Evolutionary conservation across 495 filamentous ascomycete genomes (phyloP), one percentile per base, ranked within the genome.

Genomic region (Penicillium angulare): DNA sequence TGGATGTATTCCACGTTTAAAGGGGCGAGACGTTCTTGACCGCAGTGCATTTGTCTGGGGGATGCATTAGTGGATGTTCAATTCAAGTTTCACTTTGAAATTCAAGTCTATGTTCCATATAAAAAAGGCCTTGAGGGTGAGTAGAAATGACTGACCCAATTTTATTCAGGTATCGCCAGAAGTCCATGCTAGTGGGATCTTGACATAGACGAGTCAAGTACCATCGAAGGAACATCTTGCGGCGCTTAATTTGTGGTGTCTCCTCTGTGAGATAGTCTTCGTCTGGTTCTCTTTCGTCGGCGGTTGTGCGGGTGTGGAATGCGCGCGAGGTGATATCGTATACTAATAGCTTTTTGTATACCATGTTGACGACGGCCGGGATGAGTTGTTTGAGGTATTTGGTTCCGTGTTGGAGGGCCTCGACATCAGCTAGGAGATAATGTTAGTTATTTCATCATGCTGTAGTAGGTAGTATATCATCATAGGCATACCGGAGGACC

Each of bases 81-180:
- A n/a, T n/a, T n/a, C n/a, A n/a, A n/a, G n/a, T n/a, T n/a, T n/a
- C n/a, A n/a, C n/a, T n/a, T n/a, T n/a, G n/a, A n/a, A 12, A 29
- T 9, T 2, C 23, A 43, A 7, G 32, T 4, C 20, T 22, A 46
- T 38, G 34, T 38, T n/a, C 7, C 47, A 49, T 31, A 24, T 17
- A 22, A 2, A 29, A n/a, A n/a, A n/a, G n/a, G n/a, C n/a, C 0
- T 47, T 32, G 16, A 21, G 9, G 36, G 10, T 33, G n/a, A n/a
- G 10, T 32, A 42, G 8, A 39, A 13, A 32, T 18, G 23, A 48
- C 71, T 49, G 55, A 75, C 75, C 86, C 87, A 22, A 90, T 86
- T 68, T 89, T 90, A 65, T 89, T 82, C 29, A 89, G 66, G 62
- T 89, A 90, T 51, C 86, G 77, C 85, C 86, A 90, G 59, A 88